Conservation (phyloP, 2,329 filamentous ascomycete genomes). For the Chaetomium olivaceum region DNA sequence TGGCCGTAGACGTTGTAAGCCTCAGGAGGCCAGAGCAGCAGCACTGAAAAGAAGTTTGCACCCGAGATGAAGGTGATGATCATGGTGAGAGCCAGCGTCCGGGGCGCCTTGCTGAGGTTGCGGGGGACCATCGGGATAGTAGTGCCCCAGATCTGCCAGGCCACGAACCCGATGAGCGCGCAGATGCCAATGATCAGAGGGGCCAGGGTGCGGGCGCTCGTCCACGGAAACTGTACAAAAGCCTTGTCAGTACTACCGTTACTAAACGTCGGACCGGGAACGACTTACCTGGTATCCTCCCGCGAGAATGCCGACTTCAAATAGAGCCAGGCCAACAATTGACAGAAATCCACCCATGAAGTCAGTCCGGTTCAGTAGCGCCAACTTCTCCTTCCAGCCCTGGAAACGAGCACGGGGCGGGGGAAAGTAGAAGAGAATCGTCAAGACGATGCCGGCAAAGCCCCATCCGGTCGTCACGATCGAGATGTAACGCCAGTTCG, state of each 20-base stretch:
- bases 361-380: slow-evolving; percentile 50
- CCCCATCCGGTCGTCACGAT: slow-evolving; percentile 55
- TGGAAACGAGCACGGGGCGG: slow-evolving; percentile 48
- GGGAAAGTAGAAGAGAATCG: slow-evolving; percentile 54
- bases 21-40: slow-evolving; percentile 65
- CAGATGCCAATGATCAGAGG: slow-evolving; percentile 45
- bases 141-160: slow-evolving; percentile 42
- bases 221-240: slow-evolving; percentile 38
- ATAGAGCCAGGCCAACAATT: slow-evolving; percentile 51
- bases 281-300: slow-evolving; percentile 40
- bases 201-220: slow-evolving; percentile 41
- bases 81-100: slow-evolving; percentile 53
- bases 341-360: slow-evolving; percentile 53
- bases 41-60: slow-evolving; percentile 57
- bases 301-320: slow-evolving; percentile 51
- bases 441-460: slow-evolving; percentile 52
- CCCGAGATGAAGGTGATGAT: slow-evolving; percentile 61
- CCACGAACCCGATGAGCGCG: slow-evolving; percentile 41
- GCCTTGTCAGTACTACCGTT: slow-evolving; percentile 3
- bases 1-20: slow-evolving; percentile 66
- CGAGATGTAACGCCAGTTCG: slow-evolving; percentile 58
- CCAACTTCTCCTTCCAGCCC: slow-evolving; percentile 42
- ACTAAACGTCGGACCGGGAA: neutral
- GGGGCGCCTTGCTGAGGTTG: slow-evolving; percentile 45
- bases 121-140: slow-evolving; percentile 47